These are phyloP conservation scores for Neurospora intermedia DNA, from an alignment of 495 filamentous ascomycete genomes.

Conservation along the genomic window DNA sequence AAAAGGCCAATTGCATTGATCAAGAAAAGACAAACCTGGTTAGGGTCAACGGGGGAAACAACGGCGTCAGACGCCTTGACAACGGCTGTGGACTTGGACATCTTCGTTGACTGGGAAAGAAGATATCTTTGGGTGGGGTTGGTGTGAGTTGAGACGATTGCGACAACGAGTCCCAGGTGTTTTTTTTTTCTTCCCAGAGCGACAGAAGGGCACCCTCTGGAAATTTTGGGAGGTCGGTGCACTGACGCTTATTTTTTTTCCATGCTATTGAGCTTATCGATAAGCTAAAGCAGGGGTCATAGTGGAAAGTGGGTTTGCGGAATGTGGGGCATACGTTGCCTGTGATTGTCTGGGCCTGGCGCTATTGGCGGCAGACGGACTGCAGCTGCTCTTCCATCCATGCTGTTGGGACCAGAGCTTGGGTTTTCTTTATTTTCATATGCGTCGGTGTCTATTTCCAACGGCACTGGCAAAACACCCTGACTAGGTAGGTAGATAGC, in stretches of 20 bases:
- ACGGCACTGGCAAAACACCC: neutral
- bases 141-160: neutral
- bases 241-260: conserved; percentile 13
- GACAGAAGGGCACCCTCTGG: conserved; percentile 3
- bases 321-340: neutral
- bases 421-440: neutral
- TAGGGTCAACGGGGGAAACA: conserved; percentile 30
- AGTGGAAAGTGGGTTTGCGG: neutral
- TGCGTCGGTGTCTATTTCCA: neutral
- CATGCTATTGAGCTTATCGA: neutral
- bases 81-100: conserved; percentile 19
- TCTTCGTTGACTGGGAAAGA: conserved; percentile 9
- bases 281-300: neutral
- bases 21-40: conserved; percentile 26
- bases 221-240: conserved; percentile 16
- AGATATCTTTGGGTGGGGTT: conserved; percentile 9
- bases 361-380: conserved; percentile 1
- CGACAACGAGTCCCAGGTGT: conserved; percentile 6
- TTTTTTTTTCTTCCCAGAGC: conserved; percentile 6
- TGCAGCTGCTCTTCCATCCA: conserved; percentile 12
- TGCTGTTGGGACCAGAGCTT: neutral
- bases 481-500: neutral
- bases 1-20: neutral
- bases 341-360: neutral
- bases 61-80: conserved; percentile 19